Evolutionary conservation across 1,139 yeast species (phyloP).

Genomic region (Ogataea hybrid): DNA sequence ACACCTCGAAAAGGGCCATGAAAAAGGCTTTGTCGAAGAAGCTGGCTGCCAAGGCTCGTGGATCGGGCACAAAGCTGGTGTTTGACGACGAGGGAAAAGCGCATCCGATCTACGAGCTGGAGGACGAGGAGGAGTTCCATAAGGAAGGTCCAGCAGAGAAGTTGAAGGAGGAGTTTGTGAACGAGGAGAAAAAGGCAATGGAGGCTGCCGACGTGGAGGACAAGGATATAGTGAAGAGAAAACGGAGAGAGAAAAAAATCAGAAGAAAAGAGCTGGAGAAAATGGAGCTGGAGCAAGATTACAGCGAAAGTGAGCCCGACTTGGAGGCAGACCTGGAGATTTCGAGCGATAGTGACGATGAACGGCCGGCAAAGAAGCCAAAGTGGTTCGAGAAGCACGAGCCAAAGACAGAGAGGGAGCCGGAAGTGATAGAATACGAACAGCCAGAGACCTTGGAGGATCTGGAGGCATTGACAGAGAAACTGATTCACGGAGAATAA

Average conservation of each 20-base stretch:
- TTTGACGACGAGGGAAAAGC: slow-evolving; percentile 95
- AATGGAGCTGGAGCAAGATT: slow-evolving; percentile 44
- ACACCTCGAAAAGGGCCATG: slow-evolving; percentile 82
- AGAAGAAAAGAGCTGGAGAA: slow-evolving; percentile 79
- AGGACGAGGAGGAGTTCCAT: slow-evolving; percentile 83
- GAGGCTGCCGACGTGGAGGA: slow-evolving; percentile 69
- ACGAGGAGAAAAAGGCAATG: slow-evolving; percentile 68
- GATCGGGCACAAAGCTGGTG: slow-evolving; percentile 72
- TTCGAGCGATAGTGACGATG: slow-evolving; percentile 33
- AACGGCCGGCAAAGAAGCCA: slow-evolving; percentile 50
- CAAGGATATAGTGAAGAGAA: slow-evolving; percentile 76
- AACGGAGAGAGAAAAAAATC: slow-evolving; percentile 86
- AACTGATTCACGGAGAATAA: slow-evolving; percentile 38
- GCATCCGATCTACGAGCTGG: slow-evolving; percentile 90
- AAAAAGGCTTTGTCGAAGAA: slow-evolving; percentile 89
- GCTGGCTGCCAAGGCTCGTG: slow-evolving; percentile 59
- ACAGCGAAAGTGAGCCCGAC: slow-evolving; percentile 35
- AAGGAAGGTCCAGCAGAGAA: slow-evolving; percentile 69
- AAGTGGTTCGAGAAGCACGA: slow-evolving; percentile 55
- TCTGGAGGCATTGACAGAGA: slow-evolving; percentile 84
- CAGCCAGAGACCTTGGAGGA: slow-evolving; percentile 92
- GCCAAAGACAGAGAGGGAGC: slow-evolving; percentile 22
- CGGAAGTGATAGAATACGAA: slow-evolving; percentile 64
- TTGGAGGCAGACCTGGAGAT: slow-evolving; percentile 37
- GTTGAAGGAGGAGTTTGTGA: slow-evolving; percentile 68